phyloP scores from a whole-genome alignment of 768 basidiomycete genomes.

The Saitozyma podzolica region DNA sequence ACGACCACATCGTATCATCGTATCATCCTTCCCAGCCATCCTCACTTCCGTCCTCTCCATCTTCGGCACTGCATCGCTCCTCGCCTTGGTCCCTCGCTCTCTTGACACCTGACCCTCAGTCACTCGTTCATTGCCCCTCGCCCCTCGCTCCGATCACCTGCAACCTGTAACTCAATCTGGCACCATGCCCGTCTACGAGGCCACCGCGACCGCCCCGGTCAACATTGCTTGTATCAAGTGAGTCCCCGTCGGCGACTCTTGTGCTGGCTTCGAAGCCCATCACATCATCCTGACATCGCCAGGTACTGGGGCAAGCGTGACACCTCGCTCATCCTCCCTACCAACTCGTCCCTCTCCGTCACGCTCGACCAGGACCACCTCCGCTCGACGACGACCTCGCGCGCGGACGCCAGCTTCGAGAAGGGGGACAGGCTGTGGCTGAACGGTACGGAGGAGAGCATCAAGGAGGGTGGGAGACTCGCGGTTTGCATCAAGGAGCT shows the following conservation, averaged over 20 bases:
- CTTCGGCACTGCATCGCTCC: no score
- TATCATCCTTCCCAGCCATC: no score
- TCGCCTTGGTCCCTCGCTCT: no score
- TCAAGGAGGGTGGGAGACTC: slow-evolving; percentile 75
- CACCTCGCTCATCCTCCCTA: slow-evolving; percentile 90
- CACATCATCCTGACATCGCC: slow-evolving; percentile 10
- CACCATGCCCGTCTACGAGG: slow-evolving; percentile 60
- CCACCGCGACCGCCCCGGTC: slow-evolving; percentile 87
- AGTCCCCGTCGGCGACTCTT: slow-evolving; percentile 23
- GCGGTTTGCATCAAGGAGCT: slow-evolving; percentile 84
- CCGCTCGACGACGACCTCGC: slow-evolving; percentile 87
- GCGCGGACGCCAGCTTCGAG: slow-evolving; percentile 71
- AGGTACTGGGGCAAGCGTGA: slow-evolving; percentile 99
- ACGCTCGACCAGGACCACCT: slow-evolving; percentile 96
- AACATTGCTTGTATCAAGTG: slow-evolving; percentile 99
- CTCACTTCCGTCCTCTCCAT: no score
- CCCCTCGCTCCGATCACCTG: no score
- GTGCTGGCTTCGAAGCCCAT: background rate
- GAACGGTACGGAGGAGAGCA: slow-evolving; percentile 87
- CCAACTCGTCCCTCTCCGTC: slow-evolving; percentile 96
- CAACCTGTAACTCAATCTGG: background rate
- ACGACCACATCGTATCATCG: no score
- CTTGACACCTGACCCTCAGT: no score
- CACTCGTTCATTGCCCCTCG: no score
- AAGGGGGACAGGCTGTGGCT: slow-evolving; percentile 81